Evolutionary conservation across 108 stramenopile genomes (phyloP).

Genomic region (Mediolabrus comicus): DNA sequence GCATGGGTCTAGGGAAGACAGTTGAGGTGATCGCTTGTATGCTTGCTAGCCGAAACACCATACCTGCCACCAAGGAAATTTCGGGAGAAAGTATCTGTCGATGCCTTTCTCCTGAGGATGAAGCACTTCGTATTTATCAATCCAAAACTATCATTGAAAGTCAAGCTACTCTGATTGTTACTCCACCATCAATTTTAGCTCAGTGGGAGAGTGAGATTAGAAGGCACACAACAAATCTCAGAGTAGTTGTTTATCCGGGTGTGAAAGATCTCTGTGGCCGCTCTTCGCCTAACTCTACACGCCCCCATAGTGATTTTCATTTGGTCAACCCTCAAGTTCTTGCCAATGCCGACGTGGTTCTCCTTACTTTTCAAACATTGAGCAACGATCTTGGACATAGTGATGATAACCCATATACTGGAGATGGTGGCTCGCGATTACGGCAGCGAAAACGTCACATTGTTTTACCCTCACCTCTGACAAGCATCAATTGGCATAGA

Average conservation of each 20-base stretch:
- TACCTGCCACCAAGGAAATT: not conserved
- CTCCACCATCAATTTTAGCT: conserved; percentile 60
- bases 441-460: conserved; percentile 54
- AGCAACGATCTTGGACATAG: conserved; percentile 64
- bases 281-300: not conserved
- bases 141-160: conserved; percentile 36
- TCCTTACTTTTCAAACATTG: conserved; percentile 60
- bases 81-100: not conserved
- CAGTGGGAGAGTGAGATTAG: conserved; percentile 75
- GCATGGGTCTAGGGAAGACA: conserved; percentile 47
- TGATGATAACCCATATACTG: conserved; percentile 60
- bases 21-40: conserved; percentile 59
- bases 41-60: conserved; percentile 46
- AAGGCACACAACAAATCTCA: conserved; percentile 51
- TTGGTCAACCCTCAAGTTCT: conserved; percentile 61
- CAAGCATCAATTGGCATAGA: conserved; percentile 59
- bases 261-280: conserved; percentile 38
- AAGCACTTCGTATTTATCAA: conserved; percentile 8
- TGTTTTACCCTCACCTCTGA: conserved; percentile 70
- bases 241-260: conserved; percentile 62
- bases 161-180: conserved; percentile 70
- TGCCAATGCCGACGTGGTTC: conserved; percentile 66
- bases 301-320: conserved; percentile 13
- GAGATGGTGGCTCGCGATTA: conserved; percentile 22
- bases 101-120: not conserved